Evolutionary conservation across 352 stramenopile genomes (phyloP).

Genomic region (Pythium myriotylum): DNA sequence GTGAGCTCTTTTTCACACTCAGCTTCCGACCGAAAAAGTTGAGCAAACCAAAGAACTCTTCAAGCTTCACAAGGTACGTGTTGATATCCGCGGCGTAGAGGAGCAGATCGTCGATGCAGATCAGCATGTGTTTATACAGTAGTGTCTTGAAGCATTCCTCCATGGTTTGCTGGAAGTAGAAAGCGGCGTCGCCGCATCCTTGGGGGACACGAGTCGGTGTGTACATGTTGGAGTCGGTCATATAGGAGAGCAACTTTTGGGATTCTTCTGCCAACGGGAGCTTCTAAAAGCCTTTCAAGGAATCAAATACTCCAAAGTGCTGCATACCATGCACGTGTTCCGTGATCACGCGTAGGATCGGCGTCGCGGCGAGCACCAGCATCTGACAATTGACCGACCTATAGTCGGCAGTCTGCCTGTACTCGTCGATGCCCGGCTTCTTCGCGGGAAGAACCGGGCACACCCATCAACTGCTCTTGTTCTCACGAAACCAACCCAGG

Average conservation of each 20-base stretch:
- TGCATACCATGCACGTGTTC: conserved; percentile 1
- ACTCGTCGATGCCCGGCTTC: conserved; percentile 9
- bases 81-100: conserved; percentile 28
- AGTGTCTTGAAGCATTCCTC: conserved; percentile 21
- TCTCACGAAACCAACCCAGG: conserved; percentile 1
- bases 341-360: conserved; percentile 1
- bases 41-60: conserved; percentile 26
- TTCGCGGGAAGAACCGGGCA: neutral
- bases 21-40: conserved; percentile 28
- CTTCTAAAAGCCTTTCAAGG: too few relatives aligned
- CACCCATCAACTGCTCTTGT: neutral
- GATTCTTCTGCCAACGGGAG: too few relatives aligned
- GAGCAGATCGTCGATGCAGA: conserved; percentile 40
- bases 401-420: neutral
- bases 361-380: too few relatives aligned
- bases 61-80: conserved; percentile 25
- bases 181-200: neutral
- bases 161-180: conserved; percentile 24
- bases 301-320: neutral
- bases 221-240: too few relatives aligned
- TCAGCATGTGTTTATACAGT: conserved; percentile 28
- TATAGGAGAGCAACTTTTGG: too few relatives aligned
- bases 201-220: too few relatives aligned
- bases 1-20: conserved; percentile 19
- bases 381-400: neutral